Base-by-base conservation (phyloP, 108 stramenopile genomes). In the Nannochloropsis salina region DNA sequence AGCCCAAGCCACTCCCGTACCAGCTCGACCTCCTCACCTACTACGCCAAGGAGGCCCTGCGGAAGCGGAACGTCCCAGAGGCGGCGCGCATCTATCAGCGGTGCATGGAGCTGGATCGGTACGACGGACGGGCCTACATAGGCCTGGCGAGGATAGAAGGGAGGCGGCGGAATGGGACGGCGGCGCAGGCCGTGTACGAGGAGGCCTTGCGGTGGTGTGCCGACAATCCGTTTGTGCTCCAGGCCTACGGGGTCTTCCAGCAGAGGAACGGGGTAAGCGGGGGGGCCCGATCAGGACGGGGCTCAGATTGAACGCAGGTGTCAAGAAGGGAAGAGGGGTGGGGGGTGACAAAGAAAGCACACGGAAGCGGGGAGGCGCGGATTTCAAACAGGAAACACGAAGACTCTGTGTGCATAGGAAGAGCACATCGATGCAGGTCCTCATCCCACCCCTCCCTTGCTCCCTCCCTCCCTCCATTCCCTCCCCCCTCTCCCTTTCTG, bases 81-180 rank as follows among this genome's bases (percentile, higher is more conserved):
- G 61, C 61, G 20, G 61, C n/a, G 61, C 15, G 61, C 20, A 74
- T 74, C 61, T 74, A 74, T 74, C 15, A 74, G 61, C 15, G 61
- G n/a, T 74, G 61, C 6, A n/a, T 74, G 5, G 61, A 74, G 6
- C 6, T 74, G 61, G 61, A 74, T n/a, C 61, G 61, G 6, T 74
- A 74, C 6, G 61, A 74, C 6, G 61, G 61, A 3, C 15, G 61
- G 61, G 61, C 61, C 2, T 74, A 74, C 61, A 74, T 74, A 0
- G 61, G 61, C 61, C 61, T 74, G 61, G 61, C 61, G 61, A 15
- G 61, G 61, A 74, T 74, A 74, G 61, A 74, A n/a, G 61, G 61
- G 61, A 15, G 61, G 61, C 3, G 61, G 61, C 15, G 61, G 8
- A 74, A 74, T n/a, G n/a, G 20, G 20, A 74, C 61, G 61, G 61